These are phyloP conservation scores for Ophiostoma tasmaniense DNA, from an alignment of 2,329 filamentous ascomycete genomes.

Conservation along the genomic window DNA sequence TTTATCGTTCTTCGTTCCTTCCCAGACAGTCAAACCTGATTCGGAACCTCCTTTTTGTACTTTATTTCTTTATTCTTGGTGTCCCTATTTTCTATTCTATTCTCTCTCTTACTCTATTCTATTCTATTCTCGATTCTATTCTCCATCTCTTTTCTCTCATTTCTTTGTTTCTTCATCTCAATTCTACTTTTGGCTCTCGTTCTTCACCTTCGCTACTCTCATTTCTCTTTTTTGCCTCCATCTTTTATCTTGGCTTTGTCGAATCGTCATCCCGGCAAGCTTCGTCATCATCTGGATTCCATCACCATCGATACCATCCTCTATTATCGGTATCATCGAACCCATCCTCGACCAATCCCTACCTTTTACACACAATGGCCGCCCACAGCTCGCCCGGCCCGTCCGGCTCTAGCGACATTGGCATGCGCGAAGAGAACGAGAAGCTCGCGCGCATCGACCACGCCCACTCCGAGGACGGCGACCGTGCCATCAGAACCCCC, in stretches of 20 bases:
- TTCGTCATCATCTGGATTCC: neutral
- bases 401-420: constrained; percentile 28
- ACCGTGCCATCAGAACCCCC: constrained; percentile 26
- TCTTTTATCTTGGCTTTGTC: neutral
- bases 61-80: neutral
- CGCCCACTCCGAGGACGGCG: constrained; percentile 25
- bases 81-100: neutral
- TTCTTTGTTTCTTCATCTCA: neutral
- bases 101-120: neutral
- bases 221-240: neutral
- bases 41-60: neutral
- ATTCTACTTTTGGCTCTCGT: neutral
- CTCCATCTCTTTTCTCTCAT: too few relatives aligned
- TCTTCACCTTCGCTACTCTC: neutral
- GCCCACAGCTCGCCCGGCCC: constrained; percentile 28
- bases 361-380: constrained; percentile 21
- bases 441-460: constrained; percentile 26
- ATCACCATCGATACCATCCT: neutral
- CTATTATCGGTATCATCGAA: neutral
- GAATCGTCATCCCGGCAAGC: neutral
- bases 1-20: constrained; percentile 6
- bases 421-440: constrained; percentile 27
- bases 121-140: neutral
- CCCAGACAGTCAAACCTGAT: neutral
- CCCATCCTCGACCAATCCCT: neutral